Conservation (phyloP, 768 basidiomycete genomes). For the Termitomyces sp. region DNA sequence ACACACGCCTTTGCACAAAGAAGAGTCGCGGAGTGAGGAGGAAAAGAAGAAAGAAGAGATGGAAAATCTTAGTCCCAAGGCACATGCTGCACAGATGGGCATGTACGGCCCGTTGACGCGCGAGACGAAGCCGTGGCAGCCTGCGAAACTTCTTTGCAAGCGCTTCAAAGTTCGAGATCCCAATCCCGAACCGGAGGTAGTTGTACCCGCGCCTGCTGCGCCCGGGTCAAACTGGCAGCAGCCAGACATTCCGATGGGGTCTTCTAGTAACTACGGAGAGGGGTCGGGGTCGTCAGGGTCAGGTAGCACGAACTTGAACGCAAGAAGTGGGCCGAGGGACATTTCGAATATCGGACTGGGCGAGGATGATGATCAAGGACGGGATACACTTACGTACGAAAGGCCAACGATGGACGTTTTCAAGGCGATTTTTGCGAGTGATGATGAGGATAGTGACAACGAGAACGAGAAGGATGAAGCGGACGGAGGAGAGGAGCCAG, state of each 20-base stretch:
- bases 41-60: conserved; percentile 39
- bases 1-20: conserved; percentile 52
- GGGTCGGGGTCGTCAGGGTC: conserved; percentile 17
- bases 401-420: conserved; percentile 91
- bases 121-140: conserved; percentile 71
- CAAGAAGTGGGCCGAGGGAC: conserved; percentile 43
- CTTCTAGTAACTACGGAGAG: conserved; percentile 4
- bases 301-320: conserved; percentile 5
- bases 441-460: conserved; percentile 82
- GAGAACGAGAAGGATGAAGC: conserved; percentile 43
- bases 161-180: conserved; percentile 93
- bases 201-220: conserved; percentile 26
- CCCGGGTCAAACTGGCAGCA: conserved; percentile 18
- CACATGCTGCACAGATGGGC: conserved; percentile 77
- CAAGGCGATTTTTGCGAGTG: conserved; percentile 97
- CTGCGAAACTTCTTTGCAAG: conserved; percentile 85
- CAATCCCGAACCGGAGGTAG: conserved; percentile 49
- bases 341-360: conserved; percentile 85
- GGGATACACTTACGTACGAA: conserved; percentile 84
- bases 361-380: conserved; percentile 87
- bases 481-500: conserved; percentile 21
- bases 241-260: conserved; percentile 11
- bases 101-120: conserved; percentile 92
- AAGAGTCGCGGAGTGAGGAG: conserved; percentile 40
- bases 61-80: conserved; percentile 71